Evolutionary conservation across 75 land plant species (phyloP).

Genomic region (Sequoia sempervirens): DNA sequence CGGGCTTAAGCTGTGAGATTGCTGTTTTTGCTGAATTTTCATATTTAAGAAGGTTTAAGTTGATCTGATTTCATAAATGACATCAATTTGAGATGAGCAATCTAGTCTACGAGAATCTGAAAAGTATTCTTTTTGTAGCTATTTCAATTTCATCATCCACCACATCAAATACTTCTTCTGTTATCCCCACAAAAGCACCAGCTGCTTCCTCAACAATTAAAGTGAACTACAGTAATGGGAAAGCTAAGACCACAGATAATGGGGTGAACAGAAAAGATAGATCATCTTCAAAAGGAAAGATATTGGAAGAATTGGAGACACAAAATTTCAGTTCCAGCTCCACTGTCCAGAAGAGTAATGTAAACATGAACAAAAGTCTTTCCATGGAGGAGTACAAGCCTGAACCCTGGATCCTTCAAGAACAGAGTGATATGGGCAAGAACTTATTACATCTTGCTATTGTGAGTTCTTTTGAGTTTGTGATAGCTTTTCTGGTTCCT

Average conservation of each 20-base stretch:
- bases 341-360: not conserved
- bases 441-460: conserved; percentile 84
- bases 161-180: not conserved
- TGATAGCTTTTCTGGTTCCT: not conserved
- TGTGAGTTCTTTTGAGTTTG: conserved; percentile 37
- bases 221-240: not conserved
- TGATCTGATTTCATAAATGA: not conserved
- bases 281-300: conserved; percentile 15
- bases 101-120: not conserved
- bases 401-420: conserved; percentile 78
- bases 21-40: not conserved
- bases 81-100: not conserved
- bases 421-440: conserved; percentile 24
- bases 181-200: not conserved
- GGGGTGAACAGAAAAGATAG: conserved; percentile 9
- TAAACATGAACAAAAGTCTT: conserved; percentile 1
- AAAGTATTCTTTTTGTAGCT: not conserved
- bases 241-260: conserved; percentile 5
- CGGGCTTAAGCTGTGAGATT: not conserved
- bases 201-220: conserved; percentile 5
- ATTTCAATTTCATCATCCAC: not conserved
- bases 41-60: not conserved
- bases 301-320: conserved; percentile 11
- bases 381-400: conserved; percentile 58
- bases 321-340: not conserved